Evolutionary conservation across 257 asterid species (phyloP).

Genomic region (Hygrophila difformis): DNA sequence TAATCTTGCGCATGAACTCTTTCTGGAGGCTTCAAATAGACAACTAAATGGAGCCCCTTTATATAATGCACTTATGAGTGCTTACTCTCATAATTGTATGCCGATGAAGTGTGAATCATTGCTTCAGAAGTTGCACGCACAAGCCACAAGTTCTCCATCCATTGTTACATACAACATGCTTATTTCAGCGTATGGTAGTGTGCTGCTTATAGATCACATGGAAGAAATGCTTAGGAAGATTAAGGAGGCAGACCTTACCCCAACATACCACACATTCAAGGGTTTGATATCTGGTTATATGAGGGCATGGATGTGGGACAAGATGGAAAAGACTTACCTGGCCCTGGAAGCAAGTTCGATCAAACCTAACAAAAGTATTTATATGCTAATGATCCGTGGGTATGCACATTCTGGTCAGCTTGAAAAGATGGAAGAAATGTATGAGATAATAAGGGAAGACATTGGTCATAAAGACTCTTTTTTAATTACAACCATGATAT

Average conservation of each 20-base stretch:
- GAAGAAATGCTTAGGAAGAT: constrained; percentile 50
- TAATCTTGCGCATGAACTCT: constrained; percentile 61
- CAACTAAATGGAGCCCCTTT: constrained; percentile 35
- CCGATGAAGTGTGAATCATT: constrained; percentile 43
- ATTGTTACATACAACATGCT: constrained; percentile 75
- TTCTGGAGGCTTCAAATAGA: constrained; percentile 53
- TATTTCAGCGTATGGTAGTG: constrained; percentile 60
- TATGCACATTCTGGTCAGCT: constrained; percentile 64
- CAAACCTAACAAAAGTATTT: constrained; percentile 38
- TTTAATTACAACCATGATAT: constrained; percentile 56
- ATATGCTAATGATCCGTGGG: constrained; percentile 75
- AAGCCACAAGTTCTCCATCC: constrained; percentile 46
- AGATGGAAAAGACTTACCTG: constrained; percentile 58
- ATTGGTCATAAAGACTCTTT: constrained; percentile 27
- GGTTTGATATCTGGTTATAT: constrained; percentile 65
- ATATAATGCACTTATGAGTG: constrained; percentile 70
- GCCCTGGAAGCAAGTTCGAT: constrained; percentile 41
- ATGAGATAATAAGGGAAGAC: constrained; percentile 41
- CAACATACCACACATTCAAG: constrained; percentile 47
- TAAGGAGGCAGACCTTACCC: constrained; percentile 37
- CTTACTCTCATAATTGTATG: constrained; percentile 39
- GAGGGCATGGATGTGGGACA: constrained; percentile 85
- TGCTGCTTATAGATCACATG: constrained; percentile 72
- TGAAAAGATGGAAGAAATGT: constrained; percentile 71
- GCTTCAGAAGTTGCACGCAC: constrained; percentile 54